Percentiles rank a stretch among this genome's conserved stretches.
These are phyloP conservation scores for Amaranthus tricolor DNA, from an alignment of 179 eudicot species.

Conservation along the genomic window DNA sequence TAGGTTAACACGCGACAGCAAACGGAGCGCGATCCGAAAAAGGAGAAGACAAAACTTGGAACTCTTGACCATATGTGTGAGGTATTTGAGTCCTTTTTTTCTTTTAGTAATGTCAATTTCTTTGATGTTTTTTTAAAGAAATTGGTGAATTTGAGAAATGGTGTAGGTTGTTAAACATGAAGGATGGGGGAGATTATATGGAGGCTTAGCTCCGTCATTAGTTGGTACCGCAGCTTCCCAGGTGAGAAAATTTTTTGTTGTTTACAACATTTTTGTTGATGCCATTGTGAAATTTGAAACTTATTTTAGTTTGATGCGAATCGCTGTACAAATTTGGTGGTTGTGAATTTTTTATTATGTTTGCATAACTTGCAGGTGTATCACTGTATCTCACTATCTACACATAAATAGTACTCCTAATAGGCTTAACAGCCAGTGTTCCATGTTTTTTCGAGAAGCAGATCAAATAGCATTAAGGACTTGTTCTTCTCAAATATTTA, in stretches of 20 bases:
- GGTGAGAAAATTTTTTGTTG: conserved; percentile 38
- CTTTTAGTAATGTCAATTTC: neutral
- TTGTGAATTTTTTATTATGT: neutral
- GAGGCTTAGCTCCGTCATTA: conserved; percentile 86
- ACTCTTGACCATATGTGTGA: conserved; percentile 67
- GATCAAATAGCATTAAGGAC: neutral
- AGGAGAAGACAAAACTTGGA: conserved; percentile 52
- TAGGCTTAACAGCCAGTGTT: neutral
- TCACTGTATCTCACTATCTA: neutral
- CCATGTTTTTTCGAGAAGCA: neutral
- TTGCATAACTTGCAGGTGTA: neutral
- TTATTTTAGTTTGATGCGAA: neutral
- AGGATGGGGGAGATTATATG: conserved; percentile 83
- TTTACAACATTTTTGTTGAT: neutral
- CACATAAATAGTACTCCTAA: neutral
- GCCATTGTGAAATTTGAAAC: neutral
- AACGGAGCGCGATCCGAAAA: conserved; percentile 75
- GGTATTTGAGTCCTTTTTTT: conserved; percentile 34
- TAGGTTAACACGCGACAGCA: conserved; percentile 96
- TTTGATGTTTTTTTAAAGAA: neutral
- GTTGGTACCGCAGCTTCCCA: conserved; percentile 93
- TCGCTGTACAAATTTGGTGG: neutral
- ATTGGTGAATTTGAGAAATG: conserved; percentile 5
- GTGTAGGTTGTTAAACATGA: conserved; percentile 79
- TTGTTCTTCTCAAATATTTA: neutral